Evolutionary conservation across 495 filamentous ascomycete species (phyloP).

Genomic region (Neurospora intermedia): DNA sequence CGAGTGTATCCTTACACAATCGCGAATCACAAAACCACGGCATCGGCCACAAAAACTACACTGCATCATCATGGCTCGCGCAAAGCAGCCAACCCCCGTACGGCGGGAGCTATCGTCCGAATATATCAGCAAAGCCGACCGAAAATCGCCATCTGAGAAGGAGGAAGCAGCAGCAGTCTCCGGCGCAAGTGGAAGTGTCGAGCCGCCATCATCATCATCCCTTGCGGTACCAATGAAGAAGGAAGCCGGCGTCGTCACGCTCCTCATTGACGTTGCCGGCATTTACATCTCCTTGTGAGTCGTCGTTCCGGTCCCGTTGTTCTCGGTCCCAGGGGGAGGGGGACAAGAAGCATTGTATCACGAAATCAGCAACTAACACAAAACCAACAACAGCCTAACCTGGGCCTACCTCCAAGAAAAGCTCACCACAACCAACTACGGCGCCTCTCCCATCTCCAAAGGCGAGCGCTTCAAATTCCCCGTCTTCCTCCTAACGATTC

Average conservation of each 20-base stretch:
- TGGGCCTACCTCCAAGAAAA: constrained; percentile 97
- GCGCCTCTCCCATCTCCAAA: constrained; percentile 10
- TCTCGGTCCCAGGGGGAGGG: too few species aligned
- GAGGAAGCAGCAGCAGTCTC: neutral
- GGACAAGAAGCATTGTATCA: too few species aligned
- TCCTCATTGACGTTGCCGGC: constrained; percentile 77
- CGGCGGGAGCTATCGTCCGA: constrained; percentile 57
- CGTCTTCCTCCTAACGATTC: constrained; percentile 90
- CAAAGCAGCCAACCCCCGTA: constrained; percentile 57
- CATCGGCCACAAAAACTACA: neutral
- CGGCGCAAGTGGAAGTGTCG: neutral
- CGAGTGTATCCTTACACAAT: neutral
- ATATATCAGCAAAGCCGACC: constrained; percentile 33
- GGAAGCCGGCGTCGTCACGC: constrained; percentile 51
- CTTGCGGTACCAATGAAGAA: constrained; percentile 19
- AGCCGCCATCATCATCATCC: neutral
- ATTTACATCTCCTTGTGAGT: constrained; percentile 94
- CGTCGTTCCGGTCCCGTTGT: neutral
- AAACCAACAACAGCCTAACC: constrained; percentile 51
- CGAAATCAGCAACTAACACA: constrained; percentile 3
- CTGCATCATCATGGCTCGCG: constrained; percentile 49
- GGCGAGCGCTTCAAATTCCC: constrained; percentile 75
- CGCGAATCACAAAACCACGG: neutral
- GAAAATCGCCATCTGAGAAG: constrained; percentile 13
- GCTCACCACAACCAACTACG: constrained; percentile 91